Base-by-base conservation (phyloP, 768 basidiomycete species). In the Polyporus arcularius region DNA sequence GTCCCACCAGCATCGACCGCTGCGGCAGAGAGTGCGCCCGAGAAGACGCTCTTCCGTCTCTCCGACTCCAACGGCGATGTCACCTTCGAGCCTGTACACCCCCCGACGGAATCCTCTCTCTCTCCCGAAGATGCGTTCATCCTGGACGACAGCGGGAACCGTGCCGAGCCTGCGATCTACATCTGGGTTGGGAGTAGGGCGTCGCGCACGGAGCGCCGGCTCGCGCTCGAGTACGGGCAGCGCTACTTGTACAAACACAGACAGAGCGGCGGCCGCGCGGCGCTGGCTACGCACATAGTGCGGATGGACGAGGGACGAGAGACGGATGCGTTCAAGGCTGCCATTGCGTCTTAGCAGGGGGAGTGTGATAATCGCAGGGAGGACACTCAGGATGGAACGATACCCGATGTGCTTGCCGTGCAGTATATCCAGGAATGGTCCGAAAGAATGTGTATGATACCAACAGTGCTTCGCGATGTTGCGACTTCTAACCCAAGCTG, bases 141-240 rank as follows among this genome's bases (percentile, higher is more conserved):
- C 21, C 64, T 87, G 38, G 85, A 85, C 66, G 69, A 77, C 59
- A 75, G 79, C 30, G 55, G 67, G 14, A 71, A 75, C 52, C 40
- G 66, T 1, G 60, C 66, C 1, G 67, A 72, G 47, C 81, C 82
- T 4, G 77, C 78, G 2, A 70, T 87, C 38, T 87, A 84, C 63
- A 75, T 84, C 26, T 88, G 86, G 86, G 73, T 88, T 26, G 86
- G 86, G 4, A 76, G 71, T 8, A 66, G 74, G 4, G 79, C 83
- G 32, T 80, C 80, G 31, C 67, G 80, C 58, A 75, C 71, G 26
- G 84, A 84, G 65, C 71, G 75, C 48, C 75, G 84, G 6, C 74
- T 86, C 28, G 80, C 83, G 3, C 48, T 83, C 14, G 81, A 84
- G 64, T 84, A 86, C 59, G 85, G 85, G 7, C 85, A 84, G 67